phyloP scores from a whole-genome alignment of 257 asterid genomes.

The Solanum ahanhuiri region DNA sequence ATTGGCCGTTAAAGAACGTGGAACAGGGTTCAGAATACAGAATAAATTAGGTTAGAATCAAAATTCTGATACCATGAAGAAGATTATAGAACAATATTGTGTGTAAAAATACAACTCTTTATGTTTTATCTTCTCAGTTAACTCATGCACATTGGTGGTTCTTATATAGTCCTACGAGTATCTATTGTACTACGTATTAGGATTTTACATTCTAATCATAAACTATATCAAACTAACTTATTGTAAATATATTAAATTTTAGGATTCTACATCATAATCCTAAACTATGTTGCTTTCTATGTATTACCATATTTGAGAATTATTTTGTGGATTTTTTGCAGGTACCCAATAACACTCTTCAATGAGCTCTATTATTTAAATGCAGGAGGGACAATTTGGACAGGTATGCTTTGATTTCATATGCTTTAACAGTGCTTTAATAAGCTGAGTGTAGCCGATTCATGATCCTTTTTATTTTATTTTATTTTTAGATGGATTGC shows the following conservation, averaged over 20 bases:
- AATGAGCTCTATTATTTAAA: conserved; percentile 93
- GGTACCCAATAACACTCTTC: conserved; percentile 91
- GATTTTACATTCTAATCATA: not conserved
- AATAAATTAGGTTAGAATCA: not conserved
- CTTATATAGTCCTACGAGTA: not conserved
- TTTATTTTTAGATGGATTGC: conserved; percentile 63
- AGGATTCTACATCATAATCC: not conserved
- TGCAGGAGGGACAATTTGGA: conserved; percentile 95
- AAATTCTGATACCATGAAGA: not conserved
- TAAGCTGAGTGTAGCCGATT: not conserved
- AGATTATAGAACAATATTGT: not conserved
- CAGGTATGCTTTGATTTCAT: conserved; percentile 32
- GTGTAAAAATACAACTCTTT: not conserved
- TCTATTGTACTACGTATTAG: not conserved
- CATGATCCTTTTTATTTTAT: not conserved
- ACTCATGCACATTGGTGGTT: not conserved
- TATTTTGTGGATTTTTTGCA: conserved; percentile 21
- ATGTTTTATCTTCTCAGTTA: not conserved
- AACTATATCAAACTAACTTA: not conserved
- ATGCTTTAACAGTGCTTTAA: not conserved
- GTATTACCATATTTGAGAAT: conserved; percentile 8
- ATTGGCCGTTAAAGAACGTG: not conserved
- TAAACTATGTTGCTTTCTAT: not conserved
- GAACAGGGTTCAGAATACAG: not conserved
- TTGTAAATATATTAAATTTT: not conserved